Evolutionary conservation across 1,284 basidiomycete species (phyloP).

Genomic region (Cryptococcus sp.): DNA sequence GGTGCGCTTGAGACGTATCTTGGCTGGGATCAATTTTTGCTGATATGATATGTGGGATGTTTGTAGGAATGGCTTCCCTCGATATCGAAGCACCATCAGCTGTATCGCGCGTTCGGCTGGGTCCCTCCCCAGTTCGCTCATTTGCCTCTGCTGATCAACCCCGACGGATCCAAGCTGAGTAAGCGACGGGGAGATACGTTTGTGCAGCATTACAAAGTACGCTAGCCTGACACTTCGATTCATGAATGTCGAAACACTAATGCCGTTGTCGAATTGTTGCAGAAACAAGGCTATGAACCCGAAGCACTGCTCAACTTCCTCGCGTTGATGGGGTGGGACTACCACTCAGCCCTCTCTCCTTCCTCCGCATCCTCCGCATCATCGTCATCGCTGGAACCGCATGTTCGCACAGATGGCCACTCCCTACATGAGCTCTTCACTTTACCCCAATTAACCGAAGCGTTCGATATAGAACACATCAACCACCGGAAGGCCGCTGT

Average conservation of each 20-base stretch:
- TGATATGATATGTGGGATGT: background rate
- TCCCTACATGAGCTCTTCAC: slow-evolving; percentile 48
- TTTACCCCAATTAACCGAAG: slow-evolving; percentile 39
- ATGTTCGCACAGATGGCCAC: slow-evolving; percentile 40
- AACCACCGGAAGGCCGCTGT: slow-evolving; percentile 48
- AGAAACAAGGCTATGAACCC: slow-evolving; percentile 80
- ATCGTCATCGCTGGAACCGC: slow-evolving; percentile 9
- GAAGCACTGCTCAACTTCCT: slow-evolving; percentile 90
- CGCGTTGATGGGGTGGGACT: slow-evolving; percentile 89
- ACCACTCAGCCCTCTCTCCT: slow-evolving; percentile 43
- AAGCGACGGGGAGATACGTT: slow-evolving; percentile 79
- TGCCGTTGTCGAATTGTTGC: slow-evolving; percentile 3
- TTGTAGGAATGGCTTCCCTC: slow-evolving; percentile 94
- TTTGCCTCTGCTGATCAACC: slow-evolving; percentile 84
- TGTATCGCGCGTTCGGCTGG: slow-evolving; percentile 79
- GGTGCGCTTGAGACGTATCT: no score
- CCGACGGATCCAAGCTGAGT: slow-evolving; percentile 90
- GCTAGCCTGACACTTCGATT: slow-evolving; percentile 25
- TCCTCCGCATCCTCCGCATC: slow-evolving; percentile 5
- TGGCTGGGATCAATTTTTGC: no score
- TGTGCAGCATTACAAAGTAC: slow-evolving; percentile 72
- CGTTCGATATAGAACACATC: slow-evolving; percentile 44
- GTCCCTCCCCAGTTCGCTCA: slow-evolving; percentile 82
- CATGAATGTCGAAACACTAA: background rate
- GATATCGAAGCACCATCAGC: slow-evolving; percentile 85